Evolutionary conservation across 805 yeast genomes (phyloP).

Genomic region (Aciculoconidium aculeatum): DNA sequence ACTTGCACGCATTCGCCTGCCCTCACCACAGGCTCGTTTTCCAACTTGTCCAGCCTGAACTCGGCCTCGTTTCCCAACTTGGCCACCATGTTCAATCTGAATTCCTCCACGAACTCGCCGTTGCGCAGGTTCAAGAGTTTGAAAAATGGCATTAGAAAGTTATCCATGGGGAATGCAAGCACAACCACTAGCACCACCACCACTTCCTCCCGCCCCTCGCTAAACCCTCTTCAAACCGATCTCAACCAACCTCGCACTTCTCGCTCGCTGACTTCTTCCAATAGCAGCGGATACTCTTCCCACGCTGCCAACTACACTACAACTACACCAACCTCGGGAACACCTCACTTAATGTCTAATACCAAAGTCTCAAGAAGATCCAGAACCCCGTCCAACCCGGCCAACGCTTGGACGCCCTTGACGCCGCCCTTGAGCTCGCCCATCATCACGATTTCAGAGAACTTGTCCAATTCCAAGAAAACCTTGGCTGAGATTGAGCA

Average conservation of each 20-base stretch:
- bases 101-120: slow-evolving; percentile 14
- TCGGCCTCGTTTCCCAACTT: slow-evolving; percentile 7
- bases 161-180: slow-evolving; percentile 17
- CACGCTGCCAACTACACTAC: slow-evolving; percentile 3
- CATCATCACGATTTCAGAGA: slow-evolving; percentile 34
- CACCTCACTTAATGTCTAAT: slow-evolving; percentile 3
- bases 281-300: slow-evolving; percentile 8
- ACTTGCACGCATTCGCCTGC: too few relatives aligned
- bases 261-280: slow-evolving; percentile 9
- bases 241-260: slow-evolving; percentile 1
- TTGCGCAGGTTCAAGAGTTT: slow-evolving; percentile 31
- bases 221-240: slow-evolving; percentile 12
- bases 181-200: slow-evolving; percentile 5
- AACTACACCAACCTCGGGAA: slow-evolving; percentile 5
- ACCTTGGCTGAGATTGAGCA: slow-evolving; percentile 28
- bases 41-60: slow-evolving; percentile 1
- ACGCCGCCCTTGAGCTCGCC: slow-evolving; percentile 34
- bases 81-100: slow-evolving; percentile 4
- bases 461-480: slow-evolving; percentile 22
- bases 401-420: slow-evolving; percentile 20
- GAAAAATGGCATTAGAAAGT: slow-evolving; percentile 33
- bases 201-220: slow-evolving; percentile 7
- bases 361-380: slow-evolving; percentile 10
- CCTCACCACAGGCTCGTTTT: slow-evolving; percentile 4
- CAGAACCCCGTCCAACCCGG: slow-evolving; percentile 16